Evolutionary conservation across 192 early-diverging fungal species (phyloP), one percentile per base, ranked within the genome.

Genomic region (Rhizoclosmatium sp.): DNA sequence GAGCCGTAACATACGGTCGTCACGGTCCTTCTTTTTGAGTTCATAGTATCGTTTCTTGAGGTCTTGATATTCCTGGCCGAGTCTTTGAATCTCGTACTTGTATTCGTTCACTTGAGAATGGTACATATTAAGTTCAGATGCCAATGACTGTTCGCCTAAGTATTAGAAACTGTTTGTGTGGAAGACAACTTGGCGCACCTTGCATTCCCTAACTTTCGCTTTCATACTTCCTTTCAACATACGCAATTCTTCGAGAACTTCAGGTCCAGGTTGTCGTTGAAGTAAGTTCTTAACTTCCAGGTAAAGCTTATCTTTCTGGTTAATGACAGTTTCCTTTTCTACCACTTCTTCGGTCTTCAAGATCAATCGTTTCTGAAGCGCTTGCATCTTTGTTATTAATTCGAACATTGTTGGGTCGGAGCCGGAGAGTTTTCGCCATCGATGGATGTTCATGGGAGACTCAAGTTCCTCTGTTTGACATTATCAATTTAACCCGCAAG

Each of bases 81-180:
- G 77, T 10, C 82, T 67, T 66, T 88, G 87, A 45, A 90, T 89
- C 64, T 91, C 88, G 75, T 86, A 87, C 68, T 89, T 90, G 84
- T 87, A 88, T 69, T 91, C 90, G 75, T 87, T 89, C 5, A 86
- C 82, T 85, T 91, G 90, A n/a, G 90, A 88, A 61, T 89, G 88
- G 64, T 90, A 90, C 90, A 90, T 91, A 80, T 89, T 91, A 14
- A 91, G 84, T 60, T 91, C 90, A n/a, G 87, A 87, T 12, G 90
- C 90, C 31, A 91, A 83, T 2, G 90, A 81, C 86, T 90, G 68
- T 3, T 3, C 14, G 40, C 47, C 0, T 70, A 49, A 31, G 31
- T 12, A 51, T 49, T 16, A n/a, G 9, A 49, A 70, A 49, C 48
- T 49, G 47, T 19, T 39, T 65, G 47, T 12, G 4, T 19, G 19